These are phyloP conservation scores for Arthrobotrys pseudoclavata DNA, from an alignment of 2,329 filamentous ascomycete genomes.

Conservation along the genomic window DNA sequence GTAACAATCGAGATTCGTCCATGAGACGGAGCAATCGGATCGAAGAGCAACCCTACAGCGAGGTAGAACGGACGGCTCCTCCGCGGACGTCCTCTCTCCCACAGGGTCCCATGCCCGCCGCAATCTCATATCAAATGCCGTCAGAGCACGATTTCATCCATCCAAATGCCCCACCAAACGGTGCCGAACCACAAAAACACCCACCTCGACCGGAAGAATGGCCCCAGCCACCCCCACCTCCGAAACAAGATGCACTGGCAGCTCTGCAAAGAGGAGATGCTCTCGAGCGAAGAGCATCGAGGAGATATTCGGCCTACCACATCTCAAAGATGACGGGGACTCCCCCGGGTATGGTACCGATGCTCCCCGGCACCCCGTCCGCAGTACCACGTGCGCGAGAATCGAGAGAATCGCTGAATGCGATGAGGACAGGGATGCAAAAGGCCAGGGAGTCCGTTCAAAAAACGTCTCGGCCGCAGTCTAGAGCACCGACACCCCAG, in stretches of 20 bases:
- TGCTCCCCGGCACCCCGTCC: slow-evolving; percentile 75
- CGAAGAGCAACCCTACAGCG: slow-evolving; percentile 55
- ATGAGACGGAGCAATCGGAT: slow-evolving; percentile 41
- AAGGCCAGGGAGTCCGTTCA: slow-evolving; percentile 28
- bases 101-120: slow-evolving; percentile 46
- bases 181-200: slow-evolving; percentile 29
- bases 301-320: slow-evolving; percentile 95
- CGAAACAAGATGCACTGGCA: slow-evolving; percentile 88
- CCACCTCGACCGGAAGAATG: slow-evolving; percentile 64
- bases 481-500: slow-evolving; percentile 34
- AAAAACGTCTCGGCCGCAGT: slow-evolving; percentile 30
- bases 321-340: slow-evolving; percentile 92
- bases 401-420: slow-evolving; percentile 63
- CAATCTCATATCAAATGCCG: slow-evolving; percentile 53
- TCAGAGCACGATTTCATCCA: slow-evolving; percentile 53
- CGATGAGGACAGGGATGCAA: slow-evolving; percentile 59
- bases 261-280: slow-evolving; percentile 92
- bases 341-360: slow-evolving; percentile 83
- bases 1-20: slow-evolving; percentile 64
- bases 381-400: slow-evolving; percentile 62
- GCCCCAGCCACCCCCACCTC: slow-evolving; percentile 83
- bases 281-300: slow-evolving; percentile 89
- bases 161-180: slow-evolving; percentile 26
- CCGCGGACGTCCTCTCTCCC: slow-evolving; percentile 63
- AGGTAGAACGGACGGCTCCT: slow-evolving; percentile 61